A percentile compares a stretch with the other conserved stretches of the same genome.
Evolutionary conservation across 108 stramenopile genomes (phyloP).

Genomic region (Phaeodactylum tricornutum): DNA sequence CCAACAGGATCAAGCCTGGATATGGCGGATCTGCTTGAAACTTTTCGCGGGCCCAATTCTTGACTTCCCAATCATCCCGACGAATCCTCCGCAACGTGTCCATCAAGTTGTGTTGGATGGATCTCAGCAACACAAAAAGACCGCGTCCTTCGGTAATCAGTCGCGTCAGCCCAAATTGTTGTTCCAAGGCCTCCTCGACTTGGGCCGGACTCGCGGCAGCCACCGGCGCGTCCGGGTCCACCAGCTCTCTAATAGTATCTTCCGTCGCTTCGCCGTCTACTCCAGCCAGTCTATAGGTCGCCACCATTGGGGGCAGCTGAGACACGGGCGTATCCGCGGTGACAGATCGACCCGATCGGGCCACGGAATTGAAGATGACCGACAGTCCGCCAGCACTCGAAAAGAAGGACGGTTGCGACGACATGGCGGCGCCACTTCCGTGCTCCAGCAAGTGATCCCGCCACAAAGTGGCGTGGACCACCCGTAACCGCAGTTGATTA

Average conservation of each 20-base stretch:
- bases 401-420: conserved; percentile 13
- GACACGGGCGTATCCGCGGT: conserved; percentile 33
- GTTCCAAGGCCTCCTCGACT: conserved; percentile 50
- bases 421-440: neutral
- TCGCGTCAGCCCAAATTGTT: conserved; percentile 66
- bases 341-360: neutral
- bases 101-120: conserved; percentile 37
- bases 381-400: conserved; percentile 48
- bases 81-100: conserved; percentile 50
- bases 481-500: conserved; percentile 57
- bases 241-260: conserved; percentile 48
- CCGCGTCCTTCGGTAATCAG: conserved; percentile 37
- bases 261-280: conserved; percentile 88
- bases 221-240: conserved; percentile 63
- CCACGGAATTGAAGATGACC: conserved; percentile 47
- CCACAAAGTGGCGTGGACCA: conserved; percentile 71
- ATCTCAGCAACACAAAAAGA: conserved; percentile 45
- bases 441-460: conserved; percentile 43
- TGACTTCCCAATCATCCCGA: conserved; percentile 44
- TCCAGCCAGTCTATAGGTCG: conserved; percentile 66
- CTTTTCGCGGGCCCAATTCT: conserved; percentile 25
- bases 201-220: conserved; percentile 23
- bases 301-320: conserved; percentile 57
- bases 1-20: conserved; percentile 44
- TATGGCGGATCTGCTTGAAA: conserved; percentile 48